phyloP scores from a whole-genome alignment of 495 filamentous ascomycete genomes.

The Talaromyces ruber region DNA sequence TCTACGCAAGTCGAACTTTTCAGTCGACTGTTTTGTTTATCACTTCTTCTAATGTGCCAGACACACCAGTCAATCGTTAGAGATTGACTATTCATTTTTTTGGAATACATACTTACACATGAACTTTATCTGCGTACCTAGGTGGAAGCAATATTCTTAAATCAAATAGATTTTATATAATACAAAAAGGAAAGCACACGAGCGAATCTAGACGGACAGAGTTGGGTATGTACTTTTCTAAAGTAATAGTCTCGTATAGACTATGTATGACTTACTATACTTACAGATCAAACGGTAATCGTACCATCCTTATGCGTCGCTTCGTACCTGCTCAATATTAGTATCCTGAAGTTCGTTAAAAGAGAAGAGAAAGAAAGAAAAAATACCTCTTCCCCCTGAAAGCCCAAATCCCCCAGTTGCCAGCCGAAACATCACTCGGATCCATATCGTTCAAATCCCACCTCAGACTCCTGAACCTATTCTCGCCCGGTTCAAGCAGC shows the following conservation, averaged over 20 bases:
- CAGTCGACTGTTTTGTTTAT: neutral
- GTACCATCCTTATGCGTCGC: conserved; percentile 17
- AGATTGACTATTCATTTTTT: neutral
- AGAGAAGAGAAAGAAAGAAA: conserved; percentile 6
- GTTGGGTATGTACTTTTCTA: neutral
- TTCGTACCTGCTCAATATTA: conserved; percentile 27
- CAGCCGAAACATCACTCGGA: conserved; percentile 86
- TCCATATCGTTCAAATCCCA: conserved; percentile 98
- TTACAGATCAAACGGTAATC: conserved; percentile 2
- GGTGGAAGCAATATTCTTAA: too few relatives aligned
- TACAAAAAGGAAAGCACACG: neutral
- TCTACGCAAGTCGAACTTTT: neutral
- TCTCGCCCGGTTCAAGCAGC: conserved; percentile 85
- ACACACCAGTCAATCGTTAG: neutral
- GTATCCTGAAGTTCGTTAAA: neutral
- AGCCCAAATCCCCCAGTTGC: conserved; percentile 95
- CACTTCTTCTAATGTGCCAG: neutral
- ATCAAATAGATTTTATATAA: neutral
- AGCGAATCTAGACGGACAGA: neutral
- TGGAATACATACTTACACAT: neutral
- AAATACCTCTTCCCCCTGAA: conserved; percentile 94
- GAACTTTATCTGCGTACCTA: too few relatives aligned
- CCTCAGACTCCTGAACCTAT: conserved; percentile 84
- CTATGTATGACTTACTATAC: neutral
- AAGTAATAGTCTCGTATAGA: neutral